Evolutionary conservation across 2,329 filamentous ascomycete species (phyloP).

Genomic region (Mariannaea sp.): DNA sequence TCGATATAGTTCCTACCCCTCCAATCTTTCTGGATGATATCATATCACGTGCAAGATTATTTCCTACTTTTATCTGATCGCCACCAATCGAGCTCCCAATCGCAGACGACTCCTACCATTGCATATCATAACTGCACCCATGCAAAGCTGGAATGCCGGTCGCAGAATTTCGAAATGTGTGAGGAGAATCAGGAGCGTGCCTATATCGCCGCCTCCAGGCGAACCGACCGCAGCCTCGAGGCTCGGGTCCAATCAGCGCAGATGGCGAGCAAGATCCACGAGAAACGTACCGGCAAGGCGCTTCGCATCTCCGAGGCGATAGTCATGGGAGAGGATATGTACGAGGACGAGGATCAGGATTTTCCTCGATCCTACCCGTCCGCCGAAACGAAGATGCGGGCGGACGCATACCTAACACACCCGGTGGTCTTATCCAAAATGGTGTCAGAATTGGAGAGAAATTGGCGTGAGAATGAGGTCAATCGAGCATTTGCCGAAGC

Average conservation of each 20-base stretch:
- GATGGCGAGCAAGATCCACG: conserved; percentile 89
- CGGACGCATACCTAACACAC: not conserved
- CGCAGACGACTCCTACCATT: too few species aligned
- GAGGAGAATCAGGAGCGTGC: conserved; percentile 86
- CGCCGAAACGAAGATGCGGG: not conserved
- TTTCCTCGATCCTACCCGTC: not conserved
- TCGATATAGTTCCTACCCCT: too few species aligned
- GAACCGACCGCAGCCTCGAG: conserved; percentile 84
- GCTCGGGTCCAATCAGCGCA: conserved; percentile 85
- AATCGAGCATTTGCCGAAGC: not conserved
- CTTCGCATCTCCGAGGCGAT: conserved; percentile 84
- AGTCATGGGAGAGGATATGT: conserved; percentile 69
- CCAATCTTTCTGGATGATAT: too few species aligned
- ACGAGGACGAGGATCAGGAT: too few species aligned
- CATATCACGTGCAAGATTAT: too few species aligned
- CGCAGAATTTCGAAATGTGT: too few species aligned
- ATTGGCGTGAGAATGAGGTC: not conserved
- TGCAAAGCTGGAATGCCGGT: too few species aligned
- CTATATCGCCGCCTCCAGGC: conserved; percentile 87
- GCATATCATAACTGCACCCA: too few species aligned
- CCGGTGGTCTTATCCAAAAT: not conserved
- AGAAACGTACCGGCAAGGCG: conserved; percentile 79
- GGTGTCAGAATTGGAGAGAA: not conserved
- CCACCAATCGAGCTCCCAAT: too few species aligned
- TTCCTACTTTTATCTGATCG: too few species aligned